Base-by-base conservation (phyloP, 352 stramenopile genomes). In the Phytophthora quininea region DNA sequence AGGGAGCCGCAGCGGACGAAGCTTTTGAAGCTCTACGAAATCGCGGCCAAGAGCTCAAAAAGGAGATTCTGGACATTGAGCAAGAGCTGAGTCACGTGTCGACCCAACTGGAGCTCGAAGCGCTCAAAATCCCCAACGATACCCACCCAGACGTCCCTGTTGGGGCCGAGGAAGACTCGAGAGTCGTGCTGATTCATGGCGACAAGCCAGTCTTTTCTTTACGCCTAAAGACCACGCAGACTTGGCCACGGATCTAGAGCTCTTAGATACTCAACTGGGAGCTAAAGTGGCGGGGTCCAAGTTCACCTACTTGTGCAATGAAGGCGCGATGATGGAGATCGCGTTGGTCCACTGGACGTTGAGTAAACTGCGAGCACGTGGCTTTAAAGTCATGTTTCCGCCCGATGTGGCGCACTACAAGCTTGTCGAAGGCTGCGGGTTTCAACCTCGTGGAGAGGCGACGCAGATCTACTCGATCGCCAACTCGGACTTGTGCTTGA, bases 391-490 rank as follows among this genome's bases (percentile, higher is more conserved):
- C 42, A 67, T 90, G 45, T 81, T 96, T 14, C 86, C 89, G 10
- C 90, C 90, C 0, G 90, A 97, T 48, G 79, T 97, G 33, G 90
- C 89, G 19, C 86, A 92, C 54, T 82, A 87, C 62, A 85, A 87
- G 66, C 84, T 96, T 40, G 81, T 97, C 30, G 87, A 95, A 69
- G 86, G 84, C 15, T 93, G 87, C 48, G 85, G 90, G 32, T 97
- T 96, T 61, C 87, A 97, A 69, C 89, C 90, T 9, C 86, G 90
- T 38, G 90, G 86, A 5, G 88, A 96, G 15, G 85, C 86, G 14
- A 93, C 88, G 59, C 88, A 97, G 67, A 92, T 97, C 53, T 97
- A 97, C 67, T 91, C 82, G 30, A 79, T 97, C 47, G 79, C 80
- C 4, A 88, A 93, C 67, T 88, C 88, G 54, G 86, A 97, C 60